Conservation (phyloP, 306 rosid species). For the Alnus rubra region DNA sequence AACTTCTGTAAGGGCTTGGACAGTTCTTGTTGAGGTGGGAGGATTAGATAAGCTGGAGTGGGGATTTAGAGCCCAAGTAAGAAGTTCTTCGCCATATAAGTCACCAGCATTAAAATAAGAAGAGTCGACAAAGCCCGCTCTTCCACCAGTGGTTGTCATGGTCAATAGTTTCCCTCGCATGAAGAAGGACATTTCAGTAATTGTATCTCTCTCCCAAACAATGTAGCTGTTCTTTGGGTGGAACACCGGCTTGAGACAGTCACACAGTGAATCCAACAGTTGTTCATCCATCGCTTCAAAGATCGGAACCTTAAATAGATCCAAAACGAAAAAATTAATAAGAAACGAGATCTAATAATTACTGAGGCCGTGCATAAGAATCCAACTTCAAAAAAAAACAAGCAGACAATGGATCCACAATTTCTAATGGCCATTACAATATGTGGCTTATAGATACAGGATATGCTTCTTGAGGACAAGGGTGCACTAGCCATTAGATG, state of each 20-base stretch:
- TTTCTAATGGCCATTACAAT: no score
- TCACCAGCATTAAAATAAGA: conserved; percentile 88
- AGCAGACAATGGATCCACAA: no score
- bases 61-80: conserved; percentile 92
- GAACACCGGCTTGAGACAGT: conserved; percentile 78
- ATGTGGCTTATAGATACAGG: no score
- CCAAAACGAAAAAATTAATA: not conserved
- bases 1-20: conserved; percentile 77
- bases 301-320: conserved; percentile 70
- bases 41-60: conserved; percentile 54
- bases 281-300: conserved; percentile 96
- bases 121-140: conserved; percentile 91
- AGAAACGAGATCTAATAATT: conserved; percentile 8
- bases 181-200: conserved; percentile 89
- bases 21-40: conserved; percentile 86
- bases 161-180: conserved; percentile 85
- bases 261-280: conserved; percentile 83
- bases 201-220: conserved; percentile 91
- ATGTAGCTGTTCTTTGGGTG: conserved; percentile 78
- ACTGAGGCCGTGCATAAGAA: conserved; percentile 21
- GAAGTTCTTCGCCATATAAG: conserved; percentile 95
- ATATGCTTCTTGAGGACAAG: no score
- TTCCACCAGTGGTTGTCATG: conserved; percentile 84
- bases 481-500: no score
- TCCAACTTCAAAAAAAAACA: not conserved